Percentiles rank a stretch among this genome's conserved stretches.
phyloP scores from a whole-genome alignment of 1,139 yeast genomes.

The Lodderomyces oxycetoniae region DNA sequence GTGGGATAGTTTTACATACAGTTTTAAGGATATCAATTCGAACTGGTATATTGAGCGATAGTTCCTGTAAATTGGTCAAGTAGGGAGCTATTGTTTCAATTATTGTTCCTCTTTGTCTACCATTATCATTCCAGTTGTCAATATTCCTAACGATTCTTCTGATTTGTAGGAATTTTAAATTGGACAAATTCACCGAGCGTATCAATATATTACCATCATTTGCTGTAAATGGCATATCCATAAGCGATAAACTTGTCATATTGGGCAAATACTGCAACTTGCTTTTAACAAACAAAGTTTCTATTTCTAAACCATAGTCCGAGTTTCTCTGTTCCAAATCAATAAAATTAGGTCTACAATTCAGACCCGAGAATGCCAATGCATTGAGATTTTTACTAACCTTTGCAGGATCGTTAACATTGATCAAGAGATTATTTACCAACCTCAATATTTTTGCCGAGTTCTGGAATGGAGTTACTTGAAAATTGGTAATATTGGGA shows the following conservation, averaged over 20 bases:
- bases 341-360: conserved; percentile 7
- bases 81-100: neutral
- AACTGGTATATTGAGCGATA: neutral
- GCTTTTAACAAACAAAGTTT: conserved; percentile 13
- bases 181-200: conserved; percentile 19
- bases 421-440: conserved; percentile 18
- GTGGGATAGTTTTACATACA: neutral
- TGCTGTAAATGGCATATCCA: conserved; percentile 23
- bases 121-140: neutral
- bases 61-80: neutral
- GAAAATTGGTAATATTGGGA: conserved; percentile 23
- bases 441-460: conserved; percentile 18
- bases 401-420: conserved; percentile 7
- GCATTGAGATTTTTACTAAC: conserved; percentile 15
- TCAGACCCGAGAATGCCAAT: conserved; percentile 19
- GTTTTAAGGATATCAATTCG: neutral
- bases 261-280: conserved; percentile 15
- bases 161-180: conserved; percentile 23
- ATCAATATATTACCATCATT: conserved; percentile 22
- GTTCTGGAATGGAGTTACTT: conserved; percentile 27
- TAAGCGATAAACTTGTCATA: conserved; percentile 23
- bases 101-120: neutral
- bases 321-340: conserved; percentile 1
- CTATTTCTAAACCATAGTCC: conserved; percentile 1
- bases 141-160: conserved; percentile 20